phyloP scores from a whole-genome alignment of 1,284 basidiomycete genomes.

The Marasmius fiardii region DNA sequence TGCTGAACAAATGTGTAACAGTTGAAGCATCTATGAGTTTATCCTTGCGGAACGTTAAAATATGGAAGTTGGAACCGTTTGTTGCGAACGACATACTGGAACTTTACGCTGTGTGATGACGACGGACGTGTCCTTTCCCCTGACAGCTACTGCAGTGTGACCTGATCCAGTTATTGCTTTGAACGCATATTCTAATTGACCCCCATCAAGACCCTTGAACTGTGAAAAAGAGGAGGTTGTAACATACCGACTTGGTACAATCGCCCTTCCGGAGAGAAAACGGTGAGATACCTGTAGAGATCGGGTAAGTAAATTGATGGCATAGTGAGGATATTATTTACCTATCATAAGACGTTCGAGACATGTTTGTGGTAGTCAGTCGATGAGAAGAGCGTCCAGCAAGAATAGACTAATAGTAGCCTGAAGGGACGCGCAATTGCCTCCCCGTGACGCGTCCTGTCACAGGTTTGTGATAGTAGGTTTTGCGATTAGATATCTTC shows the following conservation, averaged over 20 bases:
- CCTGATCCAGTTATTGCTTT: constrained; percentile 98
- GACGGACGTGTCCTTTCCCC: constrained; percentile 93
- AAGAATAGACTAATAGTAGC: no score
- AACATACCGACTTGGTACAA: constrained; percentile 95
- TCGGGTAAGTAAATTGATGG: constrained; percentile 1
- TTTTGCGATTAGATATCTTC: constrained; percentile 1
- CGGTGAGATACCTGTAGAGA: constrained; percentile 72
- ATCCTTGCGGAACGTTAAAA: constrained; percentile 55
- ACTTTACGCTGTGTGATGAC: constrained; percentile 99
- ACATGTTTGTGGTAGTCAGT: constrained; percentile 48
- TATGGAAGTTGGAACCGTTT: background rate
- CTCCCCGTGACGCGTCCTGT: constrained; percentile 18
- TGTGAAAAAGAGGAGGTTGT: background rate
- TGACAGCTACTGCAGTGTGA: constrained; percentile 89
- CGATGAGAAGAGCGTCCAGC: no score
- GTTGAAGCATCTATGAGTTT: constrained; percentile 96
- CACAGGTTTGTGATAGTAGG: constrained; percentile 4
- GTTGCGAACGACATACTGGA: constrained; percentile 60
- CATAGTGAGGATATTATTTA: constrained; percentile 17
- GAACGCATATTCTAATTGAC: constrained; percentile 90
- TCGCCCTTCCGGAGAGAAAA: constrained; percentile 93
- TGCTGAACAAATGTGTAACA: constrained; percentile 94
- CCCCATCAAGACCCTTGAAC: constrained; percentile 9
- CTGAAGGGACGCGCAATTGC: constrained; percentile 53
- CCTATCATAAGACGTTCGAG: constrained; percentile 82